A percentile compares a stretch with the other conserved stretches of the same genome.
Evolutionary conservation across 805 yeast genomes (phyloP).

Genomic region (Wickerhamiella parazyma): DNA sequence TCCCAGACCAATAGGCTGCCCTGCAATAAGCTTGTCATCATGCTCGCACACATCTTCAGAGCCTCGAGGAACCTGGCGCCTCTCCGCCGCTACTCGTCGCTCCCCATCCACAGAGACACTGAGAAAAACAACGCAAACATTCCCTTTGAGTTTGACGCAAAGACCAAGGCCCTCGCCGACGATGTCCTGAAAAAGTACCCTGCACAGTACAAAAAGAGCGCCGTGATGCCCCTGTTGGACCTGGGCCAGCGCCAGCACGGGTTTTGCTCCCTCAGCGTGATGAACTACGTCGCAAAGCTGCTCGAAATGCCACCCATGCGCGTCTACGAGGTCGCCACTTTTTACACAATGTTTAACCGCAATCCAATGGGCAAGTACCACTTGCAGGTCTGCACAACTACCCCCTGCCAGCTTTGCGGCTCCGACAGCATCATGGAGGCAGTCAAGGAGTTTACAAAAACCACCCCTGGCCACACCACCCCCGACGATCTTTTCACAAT

Average conservation of each 20-base stretch:
- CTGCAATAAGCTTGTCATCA: conserved; percentile 5
- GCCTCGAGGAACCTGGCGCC: conserved; percentile 1
- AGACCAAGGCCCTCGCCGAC: conserved; percentile 54
- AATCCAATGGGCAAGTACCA: conserved; percentile 76
- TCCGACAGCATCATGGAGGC: conserved; percentile 69
- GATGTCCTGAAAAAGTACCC: conserved; percentile 70
- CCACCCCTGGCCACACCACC: conserved; percentile 69
- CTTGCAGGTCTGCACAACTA: conserved; percentile 76
- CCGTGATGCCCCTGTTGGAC: conserved; percentile 76
- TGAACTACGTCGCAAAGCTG: conserved; percentile 78
- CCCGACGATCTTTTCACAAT: conserved; percentile 61
- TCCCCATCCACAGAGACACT: conserved; percentile 59
- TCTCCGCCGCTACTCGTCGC: conserved; percentile 8
- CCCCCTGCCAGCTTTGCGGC: conserved; percentile 78
- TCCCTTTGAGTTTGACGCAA: conserved; percentile 59
- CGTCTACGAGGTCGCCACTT: conserved; percentile 84
- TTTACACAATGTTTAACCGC: conserved; percentile 83
- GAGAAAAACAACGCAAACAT: conserved; percentile 50
- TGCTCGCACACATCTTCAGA: conserved; percentile 6
- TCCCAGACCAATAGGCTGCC: neutral
- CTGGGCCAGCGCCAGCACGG: conserved; percentile 81
- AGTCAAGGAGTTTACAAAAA: conserved; percentile 42
- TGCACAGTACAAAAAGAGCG: conserved; percentile 73
- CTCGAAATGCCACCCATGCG: conserved; percentile 89
- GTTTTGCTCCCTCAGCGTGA: conserved; percentile 70